Conservation (phyloP, 192 early-diverging fungal genomes). For the Coemansia javaensis region DNA sequence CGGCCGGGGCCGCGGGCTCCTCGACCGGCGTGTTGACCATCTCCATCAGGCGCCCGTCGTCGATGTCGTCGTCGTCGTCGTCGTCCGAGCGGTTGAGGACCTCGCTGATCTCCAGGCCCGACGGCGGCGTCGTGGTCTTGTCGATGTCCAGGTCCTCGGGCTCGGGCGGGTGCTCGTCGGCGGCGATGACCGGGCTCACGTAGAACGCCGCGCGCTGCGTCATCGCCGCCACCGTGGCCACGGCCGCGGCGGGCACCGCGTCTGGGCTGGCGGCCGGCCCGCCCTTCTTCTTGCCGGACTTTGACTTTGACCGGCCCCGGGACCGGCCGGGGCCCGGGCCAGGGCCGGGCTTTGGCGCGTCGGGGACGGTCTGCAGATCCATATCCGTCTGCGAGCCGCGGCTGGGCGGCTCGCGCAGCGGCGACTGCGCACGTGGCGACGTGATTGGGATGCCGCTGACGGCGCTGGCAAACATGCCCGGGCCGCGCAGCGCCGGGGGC, state of each 20-base stretch:
- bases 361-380: constrained; percentile 29
- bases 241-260: constrained; percentile 6
- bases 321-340: too few relatives aligned
- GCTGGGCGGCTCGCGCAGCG: constrained; percentile 8
- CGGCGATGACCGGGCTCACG: constrained; percentile 34
- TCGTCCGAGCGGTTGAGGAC: constrained; percentile 46
- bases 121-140: constrained; percentile 16
- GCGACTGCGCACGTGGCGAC: constrained; percentile 23
- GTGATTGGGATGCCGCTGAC: constrained; percentile 32
- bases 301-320: background rate
- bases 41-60: constrained; percentile 47
- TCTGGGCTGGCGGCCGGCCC: constrained; percentile 2
- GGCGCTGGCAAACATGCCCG: constrained; percentile 44
- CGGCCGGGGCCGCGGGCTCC: constrained; percentile 18
- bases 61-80: constrained; percentile 44
- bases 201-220: constrained; percentile 44
- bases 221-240: constrained; percentile 9
- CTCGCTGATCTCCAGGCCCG: constrained; percentile 45
- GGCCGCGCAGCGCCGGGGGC: constrained; percentile 44
- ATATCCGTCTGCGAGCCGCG: constrained; percentile 25
- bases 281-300: background rate
- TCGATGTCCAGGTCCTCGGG: constrained; percentile 47
- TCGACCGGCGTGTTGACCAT: constrained; percentile 51
- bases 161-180: constrained; percentile 38
- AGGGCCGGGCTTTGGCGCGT: too few relatives aligned